Conservation (phyloP, 2,329 filamentous ascomycete species). For the Pseudocercospora macadamiae region DNA sequence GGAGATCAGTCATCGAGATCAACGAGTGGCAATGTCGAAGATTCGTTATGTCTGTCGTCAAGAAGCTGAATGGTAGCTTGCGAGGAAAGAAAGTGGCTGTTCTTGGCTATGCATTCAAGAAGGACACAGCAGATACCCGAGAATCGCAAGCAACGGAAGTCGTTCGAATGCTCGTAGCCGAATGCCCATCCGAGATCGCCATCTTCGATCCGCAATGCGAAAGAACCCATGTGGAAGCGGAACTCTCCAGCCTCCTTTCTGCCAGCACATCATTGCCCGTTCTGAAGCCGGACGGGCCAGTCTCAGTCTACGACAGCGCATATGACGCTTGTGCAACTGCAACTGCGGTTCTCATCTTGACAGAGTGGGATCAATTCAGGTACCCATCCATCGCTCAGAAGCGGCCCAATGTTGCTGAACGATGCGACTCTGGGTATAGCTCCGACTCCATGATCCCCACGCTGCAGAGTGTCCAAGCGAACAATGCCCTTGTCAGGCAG, state of each 20-base stretch:
- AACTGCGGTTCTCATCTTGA: slow-evolving; percentile 37
- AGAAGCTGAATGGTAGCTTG: slow-evolving; percentile 68
- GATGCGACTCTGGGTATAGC: neutral
- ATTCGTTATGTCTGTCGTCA: slow-evolving; percentile 67
- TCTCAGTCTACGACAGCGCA: slow-evolving; percentile 31
- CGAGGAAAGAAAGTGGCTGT: slow-evolving; percentile 70
- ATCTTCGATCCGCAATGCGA: slow-evolving; percentile 64
- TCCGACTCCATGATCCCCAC: slow-evolving; percentile 14
- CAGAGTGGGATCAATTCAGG: slow-evolving; percentile 39
- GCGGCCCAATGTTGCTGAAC: neutral
- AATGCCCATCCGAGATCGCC: slow-evolving; percentile 61
- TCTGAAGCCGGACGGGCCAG: slow-evolving; percentile 17
- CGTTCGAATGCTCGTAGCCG: slow-evolving; percentile 65
- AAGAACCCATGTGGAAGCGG: slow-evolving; percentile 35
- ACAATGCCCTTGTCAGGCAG: neutral
- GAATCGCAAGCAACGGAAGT: slow-evolving; percentile 71
- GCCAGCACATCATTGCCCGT: slow-evolving; percentile 10
- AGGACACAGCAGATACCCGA: slow-evolving; percentile 74
- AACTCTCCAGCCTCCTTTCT: slow-evolving; percentile 29
- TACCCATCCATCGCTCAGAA: slow-evolving; percentile 17
- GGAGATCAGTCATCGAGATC: slow-evolving; percentile 71
- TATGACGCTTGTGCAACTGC: slow-evolving; percentile 32
- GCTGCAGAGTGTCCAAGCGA: slow-evolving; percentile 1
- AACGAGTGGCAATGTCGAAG: slow-evolving; percentile 74
- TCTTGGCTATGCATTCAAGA: slow-evolving; percentile 78